phyloP scores from a whole-genome alignment of 2,329 filamentous ascomycete genomes.

The Colletotrichum sp. region DNA sequence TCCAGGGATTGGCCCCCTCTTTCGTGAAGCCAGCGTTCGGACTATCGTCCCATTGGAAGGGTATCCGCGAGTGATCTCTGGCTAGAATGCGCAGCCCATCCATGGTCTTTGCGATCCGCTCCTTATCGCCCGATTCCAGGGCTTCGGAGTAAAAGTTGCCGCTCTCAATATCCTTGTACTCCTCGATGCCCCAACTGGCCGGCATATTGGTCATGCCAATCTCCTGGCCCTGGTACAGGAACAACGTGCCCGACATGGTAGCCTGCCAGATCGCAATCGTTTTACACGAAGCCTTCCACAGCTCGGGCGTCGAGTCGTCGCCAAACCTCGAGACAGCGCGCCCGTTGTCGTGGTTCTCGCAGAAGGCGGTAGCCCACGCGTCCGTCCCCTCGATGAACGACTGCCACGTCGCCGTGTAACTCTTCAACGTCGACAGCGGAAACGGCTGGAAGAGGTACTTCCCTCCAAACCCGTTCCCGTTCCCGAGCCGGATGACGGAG shows the following conservation, averaged over 20 bases:
- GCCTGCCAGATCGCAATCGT: constrained; percentile 55
- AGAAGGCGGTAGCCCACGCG: constrained; percentile 64
- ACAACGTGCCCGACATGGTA: constrained; percentile 57
- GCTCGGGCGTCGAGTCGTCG: constrained; percentile 44
- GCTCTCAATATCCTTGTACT: constrained; percentile 60
- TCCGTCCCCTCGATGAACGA: constrained; percentile 52
- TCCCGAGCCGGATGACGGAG: constrained; percentile 59
- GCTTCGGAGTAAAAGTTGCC: constrained; percentile 55
- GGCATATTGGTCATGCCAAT: constrained; percentile 65
- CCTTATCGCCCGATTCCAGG: constrained; percentile 34
- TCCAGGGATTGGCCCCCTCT: constrained; percentile 60
- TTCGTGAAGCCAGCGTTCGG: constrained; percentile 66
- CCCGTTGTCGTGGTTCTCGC: constrained; percentile 69
- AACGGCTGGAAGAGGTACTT: constrained; percentile 57
- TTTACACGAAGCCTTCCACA: constrained; percentile 52
- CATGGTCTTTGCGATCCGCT: constrained; percentile 49
- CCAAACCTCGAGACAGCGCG: constrained; percentile 61
- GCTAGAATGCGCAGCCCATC: constrained; percentile 60
- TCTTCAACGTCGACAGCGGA: constrained; percentile 47
- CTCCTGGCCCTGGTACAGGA: constrained; percentile 65
- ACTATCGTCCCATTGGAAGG: constrained; percentile 67
- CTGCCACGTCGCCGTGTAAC: constrained; percentile 51
- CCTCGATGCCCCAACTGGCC: constrained; percentile 50
- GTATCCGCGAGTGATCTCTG: constrained; percentile 67
- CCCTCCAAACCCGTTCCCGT: constrained; percentile 47